These are phyloP conservation scores for Corrigiola litoralis DNA, from an alignment of 179 eudicot genomes.

Conservation along the genomic window DNA sequence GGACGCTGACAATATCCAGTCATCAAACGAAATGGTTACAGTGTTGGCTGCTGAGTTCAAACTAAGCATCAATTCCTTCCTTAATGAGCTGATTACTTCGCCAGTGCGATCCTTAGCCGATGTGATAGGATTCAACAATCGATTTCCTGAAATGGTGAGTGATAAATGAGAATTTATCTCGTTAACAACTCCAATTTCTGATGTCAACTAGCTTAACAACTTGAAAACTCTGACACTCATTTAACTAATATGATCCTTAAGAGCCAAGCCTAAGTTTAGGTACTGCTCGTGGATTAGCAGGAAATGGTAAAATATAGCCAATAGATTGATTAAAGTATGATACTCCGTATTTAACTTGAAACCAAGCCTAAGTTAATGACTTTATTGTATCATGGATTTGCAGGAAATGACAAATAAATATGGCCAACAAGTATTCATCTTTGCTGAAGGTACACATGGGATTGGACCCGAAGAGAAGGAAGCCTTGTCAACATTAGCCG, in stretches of 20 bases:
- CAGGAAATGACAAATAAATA: constrained; percentile 40
- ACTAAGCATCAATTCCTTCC: constrained; percentile 15
- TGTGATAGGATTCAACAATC: constrained; percentile 20
- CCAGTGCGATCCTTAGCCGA: constrained; percentile 28
- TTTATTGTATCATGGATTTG: no score
- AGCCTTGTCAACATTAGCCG: constrained; percentile 4
- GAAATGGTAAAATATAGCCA: no score
- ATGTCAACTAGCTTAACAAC: no score
- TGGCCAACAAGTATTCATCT: constrained; percentile 33
- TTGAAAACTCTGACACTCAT: no score
- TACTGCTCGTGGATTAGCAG: no score
- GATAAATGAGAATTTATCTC: not conserved
- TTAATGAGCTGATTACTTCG: constrained; percentile 13
- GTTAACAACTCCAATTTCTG: not conserved
- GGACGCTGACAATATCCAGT: not conserved
- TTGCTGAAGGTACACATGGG: constrained; percentile 26
- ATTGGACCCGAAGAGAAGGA: constrained; percentile 10
- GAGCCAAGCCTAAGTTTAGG: no score
- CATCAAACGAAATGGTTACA: not conserved
- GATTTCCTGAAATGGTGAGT: not conserved
- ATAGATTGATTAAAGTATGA: no score
- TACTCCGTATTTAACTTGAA: no score
- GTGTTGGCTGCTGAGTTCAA: constrained; percentile 18
- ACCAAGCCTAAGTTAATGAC: no score
- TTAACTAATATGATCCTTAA: no score